Evolutionary conservation across 179 eudicot species (phyloP).

Genomic region (Silene vulgaris): DNA sequence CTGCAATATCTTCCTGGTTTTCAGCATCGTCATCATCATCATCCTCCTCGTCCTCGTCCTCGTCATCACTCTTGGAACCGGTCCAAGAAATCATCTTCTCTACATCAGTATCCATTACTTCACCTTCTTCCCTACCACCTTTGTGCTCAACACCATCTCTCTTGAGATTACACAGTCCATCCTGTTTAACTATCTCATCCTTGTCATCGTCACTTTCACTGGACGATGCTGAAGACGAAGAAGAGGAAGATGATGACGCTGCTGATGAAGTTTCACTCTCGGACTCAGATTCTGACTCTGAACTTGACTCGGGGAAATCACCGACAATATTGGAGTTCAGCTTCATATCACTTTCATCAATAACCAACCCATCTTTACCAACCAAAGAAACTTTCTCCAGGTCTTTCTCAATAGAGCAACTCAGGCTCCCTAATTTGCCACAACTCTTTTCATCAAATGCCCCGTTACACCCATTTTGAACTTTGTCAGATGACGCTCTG

Average conservation of each 20-base stretch:
- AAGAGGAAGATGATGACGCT: constrained; percentile 35
- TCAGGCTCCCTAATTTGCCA: constrained; percentile 27
- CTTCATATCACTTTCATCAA: constrained; percentile 22
- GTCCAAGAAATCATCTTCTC: constrained; percentile 51
- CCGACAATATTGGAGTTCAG: constrained; percentile 13
- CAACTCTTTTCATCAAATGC: constrained; percentile 16
- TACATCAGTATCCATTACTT: constrained; percentile 51
- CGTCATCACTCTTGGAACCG: constrained; percentile 29
- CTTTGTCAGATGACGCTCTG: constrained; percentile 5
- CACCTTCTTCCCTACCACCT: constrained; percentile 59
- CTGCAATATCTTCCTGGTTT: constrained; percentile 29
- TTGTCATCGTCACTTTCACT: constrained; percentile 36
- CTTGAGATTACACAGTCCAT: constrained; percentile 16
- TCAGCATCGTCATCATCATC: constrained; percentile 28
- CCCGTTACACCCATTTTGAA: constrained; percentile 19
- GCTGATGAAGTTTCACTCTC: constrained; percentile 32
- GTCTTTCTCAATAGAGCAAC: constrained; percentile 46
- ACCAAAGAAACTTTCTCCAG: constrained; percentile 53
- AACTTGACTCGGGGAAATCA: constrained; percentile 31
- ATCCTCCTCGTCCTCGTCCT: neutral
- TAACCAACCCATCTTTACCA: constrained; percentile 12
- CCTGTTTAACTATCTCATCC: constrained; percentile 21
- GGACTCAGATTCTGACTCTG: constrained; percentile 30
- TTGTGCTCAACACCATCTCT: constrained; percentile 19
- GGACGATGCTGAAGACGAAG: constrained; percentile 8